Base-by-base conservation (phyloP, 306 rosid genomes). In the Dalbergia cultrata region DNA sequence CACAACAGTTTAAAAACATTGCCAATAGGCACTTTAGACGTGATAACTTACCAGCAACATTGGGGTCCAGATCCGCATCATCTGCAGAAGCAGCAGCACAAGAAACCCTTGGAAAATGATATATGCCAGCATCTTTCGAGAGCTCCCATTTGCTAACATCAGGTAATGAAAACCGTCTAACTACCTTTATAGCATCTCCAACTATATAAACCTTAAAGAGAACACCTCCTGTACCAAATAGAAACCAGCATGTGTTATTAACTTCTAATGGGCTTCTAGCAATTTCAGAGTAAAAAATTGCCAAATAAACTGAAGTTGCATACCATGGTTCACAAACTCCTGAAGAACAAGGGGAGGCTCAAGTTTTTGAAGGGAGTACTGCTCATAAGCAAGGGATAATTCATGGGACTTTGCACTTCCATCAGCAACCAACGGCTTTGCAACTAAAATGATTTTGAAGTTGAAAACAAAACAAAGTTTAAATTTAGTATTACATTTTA, bases 31-130 rank as follows among this genome's bases (percentile, higher is more conserved):
- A 75, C 69, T 57, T 6, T 12, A 17, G 49, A 76, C 69, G 39
- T 5, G 64, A 81, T 66, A 69, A 82, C 89, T 86, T 64, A 92
- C 98, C 98, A 80, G 90, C 97, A 66, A 94, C 81, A 79, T 50
- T 70, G 63, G 98, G 98, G 78, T 94, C 98, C 78, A 94, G 86
- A 87, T 92, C 96, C 11, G 98, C 98, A 81, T 90, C 97, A 83
- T 94, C 98, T 61, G 98, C 98, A 66, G 96, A 94, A 75, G 97
- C 98, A 34, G 98, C 94, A 85, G 98, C 98, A 85, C 93, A 87
- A 80, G 98, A 94, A 81, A 94, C 97, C 88, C 98, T 90, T 5
- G 98, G 98, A 77, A 94, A 88, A 53, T 35, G 85, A 83, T 89
- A 85, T 17, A 94, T 85, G 16, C 97, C 98, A 43, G 88, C 89